Base-by-base conservation (phyloP, 768 basidiomycete genomes). In the Rhizopogon salebrosus region DNA sequence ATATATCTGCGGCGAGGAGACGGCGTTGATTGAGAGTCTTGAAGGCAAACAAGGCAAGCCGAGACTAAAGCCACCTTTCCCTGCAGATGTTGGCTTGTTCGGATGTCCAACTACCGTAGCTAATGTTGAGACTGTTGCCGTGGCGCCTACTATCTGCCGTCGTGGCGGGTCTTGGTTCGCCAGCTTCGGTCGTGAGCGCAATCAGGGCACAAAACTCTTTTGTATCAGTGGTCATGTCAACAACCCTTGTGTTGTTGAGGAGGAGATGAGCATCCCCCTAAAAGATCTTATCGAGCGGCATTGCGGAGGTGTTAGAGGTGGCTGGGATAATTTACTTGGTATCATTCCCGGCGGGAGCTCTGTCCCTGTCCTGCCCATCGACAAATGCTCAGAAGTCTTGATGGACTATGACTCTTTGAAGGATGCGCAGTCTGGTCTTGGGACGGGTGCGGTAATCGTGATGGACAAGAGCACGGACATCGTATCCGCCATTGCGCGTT, bases 41-140 rank as follows among this genome's bases (percentile, higher is more conserved):
- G 95, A 98, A 72, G 95, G 95, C 10, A 99, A 99, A 71, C 95
- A 98, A 71, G 95, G 95, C 23, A 99, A 99, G 67, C 95, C 95
- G 0, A 81, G 95, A 48, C 77, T 99, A 58, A 99, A 99, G 77
- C 95, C 95, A 3, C 95, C 95, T 38, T 99, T 98, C 84, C 95
- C 95, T 3, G 95, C 95, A 51, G 95, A 98, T 57, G 95, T 98
- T 41, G 95, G 95, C 48, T 78, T 98, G 48, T 99, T 99, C 64
- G 95, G 95, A 0, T 97, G 93, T 69, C 95, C 95, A 0, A 89
- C 93, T 1, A 98, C 95, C 6, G 95, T 99, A 34, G 95, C 95
- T 40, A 98, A 98, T 63, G 95, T 99, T 40, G 95, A 99, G 76
- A 99, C 95, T 7, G 93, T 99, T 51, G 90, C 95, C 16, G 95